Evolutionary conservation across 2,329 filamentous ascomycete species (phyloP).

Genomic region (Paecilomyces niveus): DNA sequence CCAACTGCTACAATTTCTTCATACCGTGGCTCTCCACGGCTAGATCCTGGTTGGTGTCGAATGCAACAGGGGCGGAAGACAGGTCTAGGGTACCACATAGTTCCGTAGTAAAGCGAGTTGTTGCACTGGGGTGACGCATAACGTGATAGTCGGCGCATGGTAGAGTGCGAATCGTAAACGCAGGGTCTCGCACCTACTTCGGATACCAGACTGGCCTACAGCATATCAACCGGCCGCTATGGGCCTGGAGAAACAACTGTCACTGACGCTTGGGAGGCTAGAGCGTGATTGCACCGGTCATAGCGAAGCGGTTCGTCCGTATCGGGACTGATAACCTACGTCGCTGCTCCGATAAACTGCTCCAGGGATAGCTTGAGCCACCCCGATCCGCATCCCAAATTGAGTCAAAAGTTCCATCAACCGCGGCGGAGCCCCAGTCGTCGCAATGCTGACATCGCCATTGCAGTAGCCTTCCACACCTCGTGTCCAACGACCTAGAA

Average conservation of each 20-base stretch:
- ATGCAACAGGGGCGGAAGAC: not conserved
- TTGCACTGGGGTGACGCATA: not conserved
- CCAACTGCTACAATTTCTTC: not conserved
- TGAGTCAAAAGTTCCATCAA: constrained; percentile 24
- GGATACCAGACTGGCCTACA: not conserved
- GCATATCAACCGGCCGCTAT: not conserved
- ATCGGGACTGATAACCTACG: constrained; percentile 1
- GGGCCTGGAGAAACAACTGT: not conserved
- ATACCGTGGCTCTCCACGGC: not conserved
- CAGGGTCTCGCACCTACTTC: not conserved
- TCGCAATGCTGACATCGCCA: constrained; percentile 7
- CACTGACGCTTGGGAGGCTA: not conserved
- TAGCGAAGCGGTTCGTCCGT: not conserved
- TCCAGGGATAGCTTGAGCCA: not conserved
- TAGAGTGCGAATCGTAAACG: not conserved
- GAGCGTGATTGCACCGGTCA: not conserved
- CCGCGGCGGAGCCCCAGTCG: not conserved
- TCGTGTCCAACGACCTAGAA: constrained; percentile 8
- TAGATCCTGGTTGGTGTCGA: not conserved
- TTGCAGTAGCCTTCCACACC: constrained; percentile 11
- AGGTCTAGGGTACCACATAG: not conserved
- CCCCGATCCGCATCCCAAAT: constrained; percentile 18
- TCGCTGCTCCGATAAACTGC: constrained; percentile 1
- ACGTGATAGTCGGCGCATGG: not conserved
- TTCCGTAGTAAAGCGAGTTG: not conserved